These are phyloP conservation scores for Aotearoamyces nothofagi DNA, from an alignment of 2,329 filamentous ascomycete species.

Conservation along the genomic window DNA sequence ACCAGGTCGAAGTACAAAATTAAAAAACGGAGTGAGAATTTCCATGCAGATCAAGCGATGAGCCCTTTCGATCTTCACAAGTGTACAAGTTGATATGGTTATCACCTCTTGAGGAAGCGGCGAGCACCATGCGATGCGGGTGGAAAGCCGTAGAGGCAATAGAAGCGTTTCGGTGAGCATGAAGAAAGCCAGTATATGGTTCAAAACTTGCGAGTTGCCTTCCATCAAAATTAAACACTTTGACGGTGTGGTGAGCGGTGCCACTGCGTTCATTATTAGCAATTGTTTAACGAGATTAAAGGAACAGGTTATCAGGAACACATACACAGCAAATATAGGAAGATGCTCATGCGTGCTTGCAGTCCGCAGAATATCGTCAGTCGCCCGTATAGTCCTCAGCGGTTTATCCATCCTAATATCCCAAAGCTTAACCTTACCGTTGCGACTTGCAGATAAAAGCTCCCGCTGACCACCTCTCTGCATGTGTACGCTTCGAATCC, in stretches of 20 bases:
- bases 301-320: slow-evolving; percentile 16
- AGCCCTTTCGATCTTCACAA: slow-evolving; percentile 38
- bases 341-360: slow-evolving; percentile 91
- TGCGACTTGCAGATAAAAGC: slow-evolving; percentile 75
- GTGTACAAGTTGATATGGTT: slow-evolving; percentile 82
- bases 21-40: too few relatives aligned
- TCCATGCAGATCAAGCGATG: too few relatives aligned
- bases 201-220: slow-evolving; percentile 69
- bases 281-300: slow-evolving; percentile 3
- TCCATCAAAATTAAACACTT: slow-evolving; percentile 82
- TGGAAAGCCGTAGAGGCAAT: slow-evolving; percentile 90
- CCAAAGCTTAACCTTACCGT: slow-evolving; percentile 91
- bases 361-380: slow-evolving; percentile 64
- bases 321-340: slow-evolving; percentile 87
- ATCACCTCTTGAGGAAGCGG: slow-evolving; percentile 73
- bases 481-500: slow-evolving; percentile 94
- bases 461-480: slow-evolving; percentile 90
- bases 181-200: slow-evolving; percentile 78
- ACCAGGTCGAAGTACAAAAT: too few relatives aligned
- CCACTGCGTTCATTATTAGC: too few relatives aligned
- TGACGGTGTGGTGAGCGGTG: slow-evolving; percentile 74
- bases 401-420: slow-evolving; percentile 80
- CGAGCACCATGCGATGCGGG: slow-evolving; percentile 83
- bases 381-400: slow-evolving; percentile 58
- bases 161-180: slow-evolving; percentile 64